Evolutionary conservation across 2,329 filamentous ascomycete species (phyloP), one percentile per base, ranked within the genome.

Genomic region (Colletotrichum higginsianum): DNA sequence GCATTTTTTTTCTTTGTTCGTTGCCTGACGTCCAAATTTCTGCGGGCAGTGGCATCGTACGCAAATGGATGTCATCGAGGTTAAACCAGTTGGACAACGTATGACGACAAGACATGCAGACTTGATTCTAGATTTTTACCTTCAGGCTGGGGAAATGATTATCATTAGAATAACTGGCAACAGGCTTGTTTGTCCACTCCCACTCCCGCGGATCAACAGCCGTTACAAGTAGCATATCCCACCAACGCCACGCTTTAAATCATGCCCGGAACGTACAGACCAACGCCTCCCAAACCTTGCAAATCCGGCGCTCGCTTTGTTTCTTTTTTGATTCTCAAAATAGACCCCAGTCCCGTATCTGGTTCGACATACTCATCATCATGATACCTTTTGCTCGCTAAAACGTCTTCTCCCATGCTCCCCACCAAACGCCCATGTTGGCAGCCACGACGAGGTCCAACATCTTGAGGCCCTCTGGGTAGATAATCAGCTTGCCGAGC

Each of bases 401-500:
- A 42, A 80, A 83, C 78, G 82, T 86, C 77, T 84, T 86, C 76
- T 94, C 92, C 89, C 95, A 98, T 4, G 93, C 91, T 76, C 91
- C 91, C 95, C 96, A 98, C 94, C 95, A 99, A 18, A 98, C 85
- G 1, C 93, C 94, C 83, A 99, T 89, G 79, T 98, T 98, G 13
- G 95, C 93, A 4, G 96, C 94, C 23, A 99, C 94, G 0, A 97
- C 86, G 70, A 99, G 81, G 85, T 99, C 96, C 77, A 98, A 82
- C 96, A 99, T 98, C 85, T 97, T 97, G 75, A 97, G 83, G 0
- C 96, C 96, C 77, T 97, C 95, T 67, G 96, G 91, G 76, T 95
- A 90, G 47, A 99, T 88, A 62, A 98, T 94, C 62, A 99, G 84
- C 82, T 98, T 99, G 0, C 96, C 96, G 76, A 99, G 84, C 84